These are phyloP conservation scores for Rubroshorea leprosula DNA, from an alignment of 345 rosid species.

Conservation along the genomic window DNA sequence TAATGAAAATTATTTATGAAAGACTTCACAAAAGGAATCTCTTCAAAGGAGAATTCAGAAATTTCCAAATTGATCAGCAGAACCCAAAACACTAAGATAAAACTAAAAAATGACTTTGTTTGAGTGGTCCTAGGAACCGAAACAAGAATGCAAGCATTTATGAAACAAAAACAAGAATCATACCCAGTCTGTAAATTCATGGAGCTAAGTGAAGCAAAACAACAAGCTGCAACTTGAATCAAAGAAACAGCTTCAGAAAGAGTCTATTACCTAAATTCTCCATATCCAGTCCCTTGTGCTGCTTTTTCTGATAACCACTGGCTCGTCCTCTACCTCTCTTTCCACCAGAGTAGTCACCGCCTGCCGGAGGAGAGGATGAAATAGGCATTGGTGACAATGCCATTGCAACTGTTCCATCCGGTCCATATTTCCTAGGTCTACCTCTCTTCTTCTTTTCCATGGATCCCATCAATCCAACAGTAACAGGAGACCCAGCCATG, in stretches of 20 bases:
- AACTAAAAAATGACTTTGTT: not conserved
- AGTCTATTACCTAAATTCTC: slow-evolving; percentile 44
- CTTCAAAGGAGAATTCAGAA: slow-evolving; percentile 9
- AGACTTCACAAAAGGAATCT: slow-evolving; percentile 21
- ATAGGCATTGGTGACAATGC: slow-evolving; percentile 53
- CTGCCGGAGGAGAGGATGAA: slow-evolving; percentile 41
- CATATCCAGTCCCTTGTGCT: slow-evolving; percentile 39
- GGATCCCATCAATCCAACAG: slow-evolving; percentile 36
- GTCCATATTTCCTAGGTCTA: slow-evolving; percentile 76
- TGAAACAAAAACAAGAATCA: not conserved
- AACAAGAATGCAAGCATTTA: slow-evolving; percentile 14
- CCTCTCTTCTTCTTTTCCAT: slow-evolving; percentile 77
- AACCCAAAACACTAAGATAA: slow-evolving; percentile 11
- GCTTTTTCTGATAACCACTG: slow-evolving; percentile 42
- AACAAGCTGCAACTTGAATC: not conserved
- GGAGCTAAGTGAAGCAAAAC: not conserved
- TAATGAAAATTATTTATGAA: slow-evolving; percentile 11
- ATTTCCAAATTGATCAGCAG: slow-evolving; percentile 11
- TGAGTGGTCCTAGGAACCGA: slow-evolving; percentile 8
- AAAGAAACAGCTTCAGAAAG: not conserved
- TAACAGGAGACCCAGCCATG: slow-evolving; percentile 28
- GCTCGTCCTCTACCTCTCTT: slow-evolving; percentile 45
- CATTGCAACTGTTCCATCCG: slow-evolving; percentile 45
- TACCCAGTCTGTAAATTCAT: not conserved
- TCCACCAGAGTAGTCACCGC: slow-evolving; percentile 35